Conservation (phyloP, 2,329 filamentous ascomycete species). For the Fonsecaea pedrosoi region DNA sequence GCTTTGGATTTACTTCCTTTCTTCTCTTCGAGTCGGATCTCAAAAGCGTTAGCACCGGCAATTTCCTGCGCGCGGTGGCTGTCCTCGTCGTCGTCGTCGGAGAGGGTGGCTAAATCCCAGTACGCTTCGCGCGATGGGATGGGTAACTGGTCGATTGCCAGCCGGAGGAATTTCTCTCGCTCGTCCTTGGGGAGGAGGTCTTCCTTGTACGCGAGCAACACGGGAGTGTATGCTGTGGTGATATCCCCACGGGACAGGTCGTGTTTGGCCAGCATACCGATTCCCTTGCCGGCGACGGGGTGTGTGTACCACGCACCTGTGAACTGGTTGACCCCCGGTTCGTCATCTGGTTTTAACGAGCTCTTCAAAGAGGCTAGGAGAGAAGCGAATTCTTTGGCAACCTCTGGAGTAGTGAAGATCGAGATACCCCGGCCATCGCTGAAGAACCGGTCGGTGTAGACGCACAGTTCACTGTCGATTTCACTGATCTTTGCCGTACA, state of each 20-base stretch:
- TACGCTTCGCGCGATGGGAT: slow-evolving; percentile 12
- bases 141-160: slow-evolving; percentile 29
- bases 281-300: slow-evolving; percentile 20
- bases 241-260: slow-evolving; percentile 17
- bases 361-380: slow-evolving; percentile 3
- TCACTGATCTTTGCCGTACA: slow-evolving; percentile 23
- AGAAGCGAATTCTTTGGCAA: slow-evolving; percentile 15
- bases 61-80: slow-evolving; percentile 27
- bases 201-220: slow-evolving; percentile 31
- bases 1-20: not conserved
- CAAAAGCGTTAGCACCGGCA: slow-evolving; percentile 32
- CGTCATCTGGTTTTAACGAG: not conserved
- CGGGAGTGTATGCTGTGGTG: slow-evolving; percentile 27
- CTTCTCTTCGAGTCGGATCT: slow-evolving; percentile 10
- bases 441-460: slow-evolving; percentile 25
- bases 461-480: slow-evolving; percentile 29
- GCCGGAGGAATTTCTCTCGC: slow-evolving; percentile 27
- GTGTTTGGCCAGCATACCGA: slow-evolving; percentile 28
- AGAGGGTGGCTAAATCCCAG: slow-evolving; percentile 10
- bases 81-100: not conserved
- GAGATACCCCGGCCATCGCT: slow-evolving; percentile 25
- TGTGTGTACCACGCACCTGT: slow-evolving; percentile 23
- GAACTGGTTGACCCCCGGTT: slow-evolving; percentile 5
- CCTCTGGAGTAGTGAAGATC: slow-evolving; percentile 29
- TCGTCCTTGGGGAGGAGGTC: slow-evolving; percentile 8